Conservation (phyloP, 2,329 filamentous ascomycete genomes). For the Pestalotiopsis sp. region DNA sequence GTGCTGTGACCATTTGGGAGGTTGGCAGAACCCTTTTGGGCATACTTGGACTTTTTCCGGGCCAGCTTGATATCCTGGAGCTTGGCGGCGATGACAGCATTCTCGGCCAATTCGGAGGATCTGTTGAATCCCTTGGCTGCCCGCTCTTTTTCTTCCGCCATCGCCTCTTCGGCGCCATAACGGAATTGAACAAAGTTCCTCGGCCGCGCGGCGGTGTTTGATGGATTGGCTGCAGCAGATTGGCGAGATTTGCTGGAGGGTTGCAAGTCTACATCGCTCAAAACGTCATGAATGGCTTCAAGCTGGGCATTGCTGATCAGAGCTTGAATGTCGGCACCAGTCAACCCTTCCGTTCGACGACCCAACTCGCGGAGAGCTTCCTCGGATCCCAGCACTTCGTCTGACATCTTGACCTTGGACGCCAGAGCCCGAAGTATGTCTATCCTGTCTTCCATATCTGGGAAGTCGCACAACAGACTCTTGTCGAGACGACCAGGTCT, state of each 20-base stretch:
- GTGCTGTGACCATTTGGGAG: constrained; percentile 25
- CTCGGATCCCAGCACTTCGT: constrained; percentile 60
- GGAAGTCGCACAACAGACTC: constrained; percentile 88
- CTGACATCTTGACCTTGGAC: constrained; percentile 73
- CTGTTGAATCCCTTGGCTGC: constrained; percentile 48
- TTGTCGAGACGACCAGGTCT: constrained; percentile 93
- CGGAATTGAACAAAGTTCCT: constrained; percentile 80
- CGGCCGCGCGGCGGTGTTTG: constrained; percentile 34
- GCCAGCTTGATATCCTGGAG: constrained; percentile 76
- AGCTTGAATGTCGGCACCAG: constrained; percentile 91
- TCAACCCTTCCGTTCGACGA: constrained; percentile 81
- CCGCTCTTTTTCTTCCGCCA: constrained; percentile 37
- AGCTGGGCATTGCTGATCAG: constrained; percentile 95
- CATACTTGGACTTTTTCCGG: constrained; percentile 62
- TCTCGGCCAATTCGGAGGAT: constrained; percentile 67
- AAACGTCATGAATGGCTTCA: constrained; percentile 92
- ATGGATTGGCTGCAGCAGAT: constrained; percentile 34
- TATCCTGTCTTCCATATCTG: constrained; percentile 74
- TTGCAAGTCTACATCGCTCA: constrained; percentile 59
- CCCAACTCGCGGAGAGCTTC: constrained; percentile 73
- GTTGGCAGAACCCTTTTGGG: constrained; percentile 34
- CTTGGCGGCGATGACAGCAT: constrained; percentile 78
- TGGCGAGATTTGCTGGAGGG: constrained; percentile 26
- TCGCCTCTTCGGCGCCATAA: constrained; percentile 65
- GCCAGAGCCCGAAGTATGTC: constrained; percentile 89